These are phyloP conservation scores for Isatis lusitanica DNA, from an alignment of 441 rosid species.

Conservation along the genomic window DNA sequence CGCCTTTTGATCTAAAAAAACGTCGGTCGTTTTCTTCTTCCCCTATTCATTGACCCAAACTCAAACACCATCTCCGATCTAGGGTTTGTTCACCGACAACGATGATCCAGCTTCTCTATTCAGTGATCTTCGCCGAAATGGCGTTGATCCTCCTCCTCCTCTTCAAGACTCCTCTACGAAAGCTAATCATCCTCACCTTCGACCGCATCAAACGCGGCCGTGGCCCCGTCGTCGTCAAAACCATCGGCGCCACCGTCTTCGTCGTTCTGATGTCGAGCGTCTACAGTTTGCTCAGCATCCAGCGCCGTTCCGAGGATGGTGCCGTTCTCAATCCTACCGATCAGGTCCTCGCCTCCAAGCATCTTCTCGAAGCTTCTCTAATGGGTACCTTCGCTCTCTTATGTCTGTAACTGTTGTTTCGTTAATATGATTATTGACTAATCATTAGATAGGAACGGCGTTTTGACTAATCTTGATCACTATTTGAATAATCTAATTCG, in stretches of 20 bases:
- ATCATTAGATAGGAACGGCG: background rate
- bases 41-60: background rate
- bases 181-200: constrained; percentile 61
- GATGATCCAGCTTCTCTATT: constrained; percentile 74
- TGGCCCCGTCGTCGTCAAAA: constrained; percentile 73
- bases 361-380: constrained; percentile 84
- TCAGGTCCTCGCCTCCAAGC: constrained; percentile 68
- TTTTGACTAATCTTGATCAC: background rate
- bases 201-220: constrained; percentile 83
- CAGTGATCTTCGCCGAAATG: constrained; percentile 62
- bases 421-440: background rate
- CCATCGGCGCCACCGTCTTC: constrained; percentile 59
- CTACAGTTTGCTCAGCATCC: constrained; percentile 58
- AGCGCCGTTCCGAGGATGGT: constrained; percentile 51
- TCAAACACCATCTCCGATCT: constrained; percentile 19
- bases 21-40: no score
- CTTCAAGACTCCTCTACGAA: constrained; percentile 78
- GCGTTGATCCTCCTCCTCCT: constrained; percentile 61
- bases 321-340: constrained; percentile 76
- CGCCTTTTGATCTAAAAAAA: no score
- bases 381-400: constrained; percentile 54
- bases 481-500: constrained; percentile 18
- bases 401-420: background rate
- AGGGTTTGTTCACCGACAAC: constrained; percentile 27
- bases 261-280: constrained; percentile 60